Percentiles rank a stretch among this genome's conserved stretches.
Evolutionary conservation across 495 filamentous ascomycete species (phyloP).

Genomic region (Sporormia fimetaria): DNA sequence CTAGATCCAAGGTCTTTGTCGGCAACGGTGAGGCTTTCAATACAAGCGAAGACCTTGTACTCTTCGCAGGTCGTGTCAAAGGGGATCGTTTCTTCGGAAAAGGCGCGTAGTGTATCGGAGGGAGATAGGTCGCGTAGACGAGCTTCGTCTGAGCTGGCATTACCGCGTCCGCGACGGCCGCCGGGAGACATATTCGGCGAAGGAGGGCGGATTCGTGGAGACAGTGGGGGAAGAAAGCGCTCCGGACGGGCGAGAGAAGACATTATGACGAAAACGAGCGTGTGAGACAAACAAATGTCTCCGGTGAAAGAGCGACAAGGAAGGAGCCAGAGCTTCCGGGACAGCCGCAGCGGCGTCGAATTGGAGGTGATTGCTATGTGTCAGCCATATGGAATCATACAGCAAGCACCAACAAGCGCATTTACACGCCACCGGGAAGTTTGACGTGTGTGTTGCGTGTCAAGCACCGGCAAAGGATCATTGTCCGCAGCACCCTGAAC

Average conservation of each 20-base stretch:
- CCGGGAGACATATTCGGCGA: conserved; percentile 24
- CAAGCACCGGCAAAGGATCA: no score
- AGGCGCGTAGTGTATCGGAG: conserved; percentile 28
- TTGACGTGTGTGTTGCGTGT: no score
- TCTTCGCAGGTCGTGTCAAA: conserved; percentile 20
- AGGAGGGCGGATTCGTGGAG: conserved; percentile 9
- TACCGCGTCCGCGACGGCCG: conserved; percentile 9
- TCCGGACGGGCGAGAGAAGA: conserved; percentile 9
- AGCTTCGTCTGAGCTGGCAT: conserved; percentile 12
- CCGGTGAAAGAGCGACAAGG: conserved; percentile 6
- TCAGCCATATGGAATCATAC: no score
- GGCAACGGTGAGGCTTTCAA: conserved; percentile 27
- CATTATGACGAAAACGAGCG: conserved; percentile 10
- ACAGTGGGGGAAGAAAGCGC: conserved; percentile 19
- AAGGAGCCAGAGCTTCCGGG: background rate
- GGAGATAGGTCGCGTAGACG: conserved; percentile 31
- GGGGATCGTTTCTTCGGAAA: conserved; percentile 18
- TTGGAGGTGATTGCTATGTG: no score
- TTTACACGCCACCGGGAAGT: no score
- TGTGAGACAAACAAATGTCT: background rate
- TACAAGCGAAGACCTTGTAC: conserved; percentile 25
- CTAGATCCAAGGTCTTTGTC: conserved; percentile 45
- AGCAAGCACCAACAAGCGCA: no score
- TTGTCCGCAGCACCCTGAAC: no score
- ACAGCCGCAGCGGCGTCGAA: no score